These are phyloP conservation scores for Diaporthe sp. DNA, from an alignment of 2,329 filamentous ascomycete genomes.

Conservation along the genomic window DNA sequence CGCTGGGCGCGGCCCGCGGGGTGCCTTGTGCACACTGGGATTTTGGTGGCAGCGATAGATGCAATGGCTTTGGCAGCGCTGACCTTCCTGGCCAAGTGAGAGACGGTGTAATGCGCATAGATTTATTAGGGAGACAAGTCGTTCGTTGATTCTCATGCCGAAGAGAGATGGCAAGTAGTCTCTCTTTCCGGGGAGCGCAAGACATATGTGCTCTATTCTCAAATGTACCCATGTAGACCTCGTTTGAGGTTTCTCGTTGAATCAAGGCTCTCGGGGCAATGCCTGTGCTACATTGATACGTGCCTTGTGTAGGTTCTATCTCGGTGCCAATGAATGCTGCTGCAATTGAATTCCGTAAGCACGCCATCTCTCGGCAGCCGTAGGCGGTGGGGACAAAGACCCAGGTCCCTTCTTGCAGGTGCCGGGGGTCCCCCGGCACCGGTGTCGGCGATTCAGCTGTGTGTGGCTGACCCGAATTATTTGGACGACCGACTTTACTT, in stretches of 20 bases:
- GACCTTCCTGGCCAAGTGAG: neutral
- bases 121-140: neutral
- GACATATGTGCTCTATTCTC: neutral
- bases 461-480: constrained; percentile 6
- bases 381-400: neutral
- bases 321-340: constrained; percentile 10
- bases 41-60: neutral
- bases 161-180: neutral
- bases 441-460: constrained; percentile 35
- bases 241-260: neutral
- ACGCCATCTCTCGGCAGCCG: constrained; percentile 31
- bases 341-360: constrained; percentile 34
- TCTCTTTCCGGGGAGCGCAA: neutral
- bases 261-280: no score
- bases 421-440: constrained; percentile 35
- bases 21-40: neutral
- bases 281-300: neutral
- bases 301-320: neutral
- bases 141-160: neutral
- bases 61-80: neutral
- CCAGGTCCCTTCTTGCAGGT: neutral
- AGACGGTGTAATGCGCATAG: neutral
- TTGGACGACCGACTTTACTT: neutral
- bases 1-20: neutral
- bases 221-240: neutral